Conservation (phyloP, 352 stramenopile species). For the Globisporangium parvum region DNA sequence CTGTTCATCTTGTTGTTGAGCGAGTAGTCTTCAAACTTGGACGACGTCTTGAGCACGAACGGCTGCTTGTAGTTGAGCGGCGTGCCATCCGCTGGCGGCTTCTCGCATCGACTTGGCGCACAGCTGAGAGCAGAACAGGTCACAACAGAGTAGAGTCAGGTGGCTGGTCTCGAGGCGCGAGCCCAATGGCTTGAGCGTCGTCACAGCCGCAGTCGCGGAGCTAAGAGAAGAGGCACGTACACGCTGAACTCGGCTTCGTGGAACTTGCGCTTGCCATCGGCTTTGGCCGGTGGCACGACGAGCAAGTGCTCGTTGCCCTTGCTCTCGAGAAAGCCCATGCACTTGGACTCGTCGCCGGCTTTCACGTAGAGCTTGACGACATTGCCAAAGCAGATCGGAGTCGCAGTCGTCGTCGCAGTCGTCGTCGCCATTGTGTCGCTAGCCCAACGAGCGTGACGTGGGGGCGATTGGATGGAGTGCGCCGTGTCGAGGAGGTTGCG, state of each 20-base stretch:
- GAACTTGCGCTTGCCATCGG: constrained; percentile 31
- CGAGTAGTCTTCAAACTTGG: constrained; percentile 53
- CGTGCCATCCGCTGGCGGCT: constrained; percentile 34
- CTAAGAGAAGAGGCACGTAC: constrained; percentile 20
- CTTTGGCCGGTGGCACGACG: constrained; percentile 45
- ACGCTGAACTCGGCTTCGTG: constrained; percentile 65
- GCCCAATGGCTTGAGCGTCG: background rate
- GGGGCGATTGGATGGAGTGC: constrained; percentile 1
- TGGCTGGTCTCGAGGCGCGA: background rate
- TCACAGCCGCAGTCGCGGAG: too few species aligned
- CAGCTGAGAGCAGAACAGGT: background rate
- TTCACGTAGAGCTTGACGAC: constrained; percentile 42
- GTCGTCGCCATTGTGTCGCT: constrained; percentile 15
- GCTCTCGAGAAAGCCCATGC: constrained; percentile 49
- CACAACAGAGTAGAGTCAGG: background rate
- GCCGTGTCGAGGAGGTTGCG: background rate
- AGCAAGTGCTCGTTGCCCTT: constrained; percentile 42
- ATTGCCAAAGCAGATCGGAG: constrained; percentile 43
- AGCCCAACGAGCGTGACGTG: too few species aligned
- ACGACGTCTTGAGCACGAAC: constrained; percentile 62
- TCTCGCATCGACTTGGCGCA: constrained; percentile 39
- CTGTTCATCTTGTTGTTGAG: constrained; percentile 72
- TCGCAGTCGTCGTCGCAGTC: constrained; percentile 9
- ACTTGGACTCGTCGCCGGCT: constrained; percentile 13
- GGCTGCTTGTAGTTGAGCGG: constrained; percentile 57